Conservation (phyloP, 495 filamentous ascomycete genomes). For the Sabuloglossum arenarium region DNA sequence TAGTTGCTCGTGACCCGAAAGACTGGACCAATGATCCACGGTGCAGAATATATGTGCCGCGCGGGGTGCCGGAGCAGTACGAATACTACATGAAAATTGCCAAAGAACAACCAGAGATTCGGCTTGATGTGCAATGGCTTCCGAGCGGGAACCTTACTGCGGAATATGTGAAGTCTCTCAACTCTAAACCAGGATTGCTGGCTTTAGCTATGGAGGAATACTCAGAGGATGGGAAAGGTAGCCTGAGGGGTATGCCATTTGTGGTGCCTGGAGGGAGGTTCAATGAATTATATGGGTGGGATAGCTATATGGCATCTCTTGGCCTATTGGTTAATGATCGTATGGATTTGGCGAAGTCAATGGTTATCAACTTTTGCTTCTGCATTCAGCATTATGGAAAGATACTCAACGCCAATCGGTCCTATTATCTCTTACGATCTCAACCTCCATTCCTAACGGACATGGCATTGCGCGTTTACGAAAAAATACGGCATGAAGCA, state of each 20-base stretch:
- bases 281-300: slow-evolving; percentile 96
- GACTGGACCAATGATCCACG: slow-evolving; percentile 75
- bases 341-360: slow-evolving; percentile 68
- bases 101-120: slow-evolving; percentile 49
- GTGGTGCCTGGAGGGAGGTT: slow-evolving; percentile 91
- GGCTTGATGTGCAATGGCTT: slow-evolving; percentile 66
- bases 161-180: slow-evolving; percentile 51
- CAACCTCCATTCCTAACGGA: slow-evolving; percentile 96
- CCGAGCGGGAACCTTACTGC: slow-evolving; percentile 37
- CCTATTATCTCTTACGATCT: slow-evolving; percentile 83
- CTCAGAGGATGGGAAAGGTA: slow-evolving; percentile 38
- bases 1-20: slow-evolving; percentile 72
- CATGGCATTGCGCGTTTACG: slow-evolving; percentile 80
- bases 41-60: slow-evolving; percentile 80
- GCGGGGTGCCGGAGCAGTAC: slow-evolving; percentile 65
- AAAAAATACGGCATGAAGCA: slow-evolving; percentile 64
- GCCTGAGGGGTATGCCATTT: slow-evolving; percentile 66
- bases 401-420: slow-evolving; percentile 87
- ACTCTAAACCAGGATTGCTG: slow-evolving; percentile 67
- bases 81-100: slow-evolving; percentile 73
- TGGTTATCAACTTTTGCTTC: slow-evolving; percentile 93
- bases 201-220: slow-evolving; percentile 74
- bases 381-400: slow-evolving; percentile 97
- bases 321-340: slow-evolving; percentile 67
- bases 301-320: slow-evolving; percentile 90